A percentile compares a stretch with the other conserved stretches of the same genome.
Evolutionary conservation across 345 rosid genomes (phyloP).

Genomic region (Aegle marmelos): DNA sequence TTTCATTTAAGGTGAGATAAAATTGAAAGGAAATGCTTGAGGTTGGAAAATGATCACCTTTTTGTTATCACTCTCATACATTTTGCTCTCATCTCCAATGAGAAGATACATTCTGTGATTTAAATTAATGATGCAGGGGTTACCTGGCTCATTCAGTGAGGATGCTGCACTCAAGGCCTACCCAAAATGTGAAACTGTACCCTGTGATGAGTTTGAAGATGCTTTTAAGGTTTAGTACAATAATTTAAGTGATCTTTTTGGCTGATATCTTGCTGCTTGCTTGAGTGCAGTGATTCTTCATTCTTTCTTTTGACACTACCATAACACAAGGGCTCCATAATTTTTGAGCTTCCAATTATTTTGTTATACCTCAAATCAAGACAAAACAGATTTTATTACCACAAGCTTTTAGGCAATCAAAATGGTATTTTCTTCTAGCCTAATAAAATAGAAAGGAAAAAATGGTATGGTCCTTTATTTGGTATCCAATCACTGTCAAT

Average conservation of each 20-base stretch:
- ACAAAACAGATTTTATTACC: not conserved
- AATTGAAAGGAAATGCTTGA: not conserved
- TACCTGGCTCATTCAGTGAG: conserved; percentile 51
- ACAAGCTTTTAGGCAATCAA: not conserved
- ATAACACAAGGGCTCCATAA: not conserved
- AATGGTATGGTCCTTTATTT: not conserved
- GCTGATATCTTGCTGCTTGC: not conserved
- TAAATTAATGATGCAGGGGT: conserved; percentile 38
- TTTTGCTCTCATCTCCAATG: not conserved
- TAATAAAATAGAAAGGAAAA: too few relatives aligned
- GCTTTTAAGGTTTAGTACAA: conserved; percentile 46
- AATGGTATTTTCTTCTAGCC: not conserved
- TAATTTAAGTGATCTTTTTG: not conserved
- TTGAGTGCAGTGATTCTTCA: not conserved
- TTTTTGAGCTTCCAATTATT: not conserved
- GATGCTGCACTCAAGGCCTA: conserved; percentile 69
- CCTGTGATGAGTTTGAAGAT: conserved; percentile 55
- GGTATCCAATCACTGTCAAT: not conserved
- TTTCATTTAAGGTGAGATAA: conserved; percentile 48
- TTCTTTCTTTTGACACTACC: not conserved
- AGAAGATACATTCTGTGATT: not conserved
- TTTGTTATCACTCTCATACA: not conserved
- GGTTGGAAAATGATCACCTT: not conserved
- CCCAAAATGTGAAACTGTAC: conserved; percentile 56
- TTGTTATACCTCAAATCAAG: not conserved